phyloP scores from a whole-genome alignment of 2,329 filamentous ascomycete species.

The Beauveria bassiana region DNA sequence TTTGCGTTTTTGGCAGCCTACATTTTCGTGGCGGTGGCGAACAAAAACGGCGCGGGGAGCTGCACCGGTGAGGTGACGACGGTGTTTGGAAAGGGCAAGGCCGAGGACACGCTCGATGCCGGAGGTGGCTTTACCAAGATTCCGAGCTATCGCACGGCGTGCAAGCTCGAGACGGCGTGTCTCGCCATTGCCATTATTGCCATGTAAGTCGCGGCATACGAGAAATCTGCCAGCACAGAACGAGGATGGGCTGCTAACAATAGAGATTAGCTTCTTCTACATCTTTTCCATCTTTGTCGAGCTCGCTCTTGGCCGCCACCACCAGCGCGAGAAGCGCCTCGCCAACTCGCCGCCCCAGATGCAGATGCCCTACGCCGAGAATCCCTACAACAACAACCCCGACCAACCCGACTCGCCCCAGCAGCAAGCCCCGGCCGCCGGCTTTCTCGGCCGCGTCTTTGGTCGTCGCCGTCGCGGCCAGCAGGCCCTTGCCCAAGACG shows the following conservation, averaged over 20 bases:
- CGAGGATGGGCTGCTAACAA: neutral
- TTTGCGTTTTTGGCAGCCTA: constrained; percentile 68
- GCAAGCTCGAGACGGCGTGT: constrained; percentile 66
- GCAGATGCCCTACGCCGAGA: constrained; percentile 8
- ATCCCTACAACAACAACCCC: constrained; percentile 39
- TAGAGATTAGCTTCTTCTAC: constrained; percentile 58
- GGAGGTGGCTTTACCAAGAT: constrained; percentile 38
- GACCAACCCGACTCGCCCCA: constrained; percentile 30
- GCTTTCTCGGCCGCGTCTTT: constrained; percentile 29
- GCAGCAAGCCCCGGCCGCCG: constrained; percentile 12
- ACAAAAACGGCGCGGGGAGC: constrained; percentile 56
- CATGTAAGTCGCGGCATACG: constrained; percentile 45
- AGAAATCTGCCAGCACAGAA: neutral
- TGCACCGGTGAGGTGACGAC: constrained; percentile 59
- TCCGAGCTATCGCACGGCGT: constrained; percentile 48
- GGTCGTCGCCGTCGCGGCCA: constrained; percentile 15
- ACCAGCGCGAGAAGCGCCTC: constrained; percentile 66
- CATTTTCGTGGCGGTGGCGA: constrained; percentile 73
- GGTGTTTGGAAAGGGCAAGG: constrained; percentile 58
- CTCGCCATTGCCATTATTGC: constrained; percentile 74
- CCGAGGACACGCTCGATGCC: constrained; percentile 41
- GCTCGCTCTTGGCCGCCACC: constrained; percentile 58
- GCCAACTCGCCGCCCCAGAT: constrained; percentile 34
- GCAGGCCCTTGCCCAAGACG: constrained; percentile 13
- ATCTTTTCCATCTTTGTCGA: constrained; percentile 63